A percentile compares a stretch with the other conserved stretches of the same genome.
Evolutionary conservation across 2,329 filamentous ascomycete genomes (phyloP).

Genomic region (Corynespora cassiicola): DNA sequence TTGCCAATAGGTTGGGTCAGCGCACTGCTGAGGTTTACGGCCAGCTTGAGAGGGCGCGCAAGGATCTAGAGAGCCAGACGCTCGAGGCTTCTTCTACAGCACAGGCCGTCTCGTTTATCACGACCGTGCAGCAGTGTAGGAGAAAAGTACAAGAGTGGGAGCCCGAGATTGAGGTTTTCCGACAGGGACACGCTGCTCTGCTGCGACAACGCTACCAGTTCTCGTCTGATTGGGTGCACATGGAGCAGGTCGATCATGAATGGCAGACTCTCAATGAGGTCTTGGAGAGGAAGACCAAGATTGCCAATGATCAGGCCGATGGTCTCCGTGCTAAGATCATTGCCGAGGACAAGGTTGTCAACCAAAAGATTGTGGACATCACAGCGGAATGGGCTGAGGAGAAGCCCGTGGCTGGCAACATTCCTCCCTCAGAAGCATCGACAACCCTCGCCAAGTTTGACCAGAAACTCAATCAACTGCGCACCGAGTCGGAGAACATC

Average conservation of each 20-base stretch:
- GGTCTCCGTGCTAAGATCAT: constrained; percentile 92
- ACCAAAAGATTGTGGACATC: constrained; percentile 85
- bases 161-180: constrained; percentile 93
- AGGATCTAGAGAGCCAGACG: constrained; percentile 88
- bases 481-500: constrained; percentile 90
- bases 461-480: constrained; percentile 80
- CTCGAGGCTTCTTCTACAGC: constrained; percentile 94
- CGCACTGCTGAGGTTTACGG: constrained; percentile 92
- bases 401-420: constrained; percentile 94
- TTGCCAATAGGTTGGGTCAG: constrained; percentile 84
- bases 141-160: constrained; percentile 93
- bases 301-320: constrained; percentile 96
- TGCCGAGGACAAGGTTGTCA: constrained; percentile 90
- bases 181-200: constrained; percentile 92
- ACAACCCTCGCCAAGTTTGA: constrained; percentile 84
- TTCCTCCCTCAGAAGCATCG: constrained; percentile 87
- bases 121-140: constrained; percentile 94
- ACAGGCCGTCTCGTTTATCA: constrained; percentile 97
- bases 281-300: constrained; percentile 87
- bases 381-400: constrained; percentile 91
- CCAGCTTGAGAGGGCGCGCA: constrained; percentile 88
- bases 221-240: constrained; percentile 90
- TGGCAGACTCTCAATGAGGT: constrained; percentile 95
- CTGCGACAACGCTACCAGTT: constrained; percentile 93
- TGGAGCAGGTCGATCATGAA: constrained; percentile 94